Conservation (phyloP, 1,284 basidiomycete species). For the Pisolithus thermaeus region DNA sequence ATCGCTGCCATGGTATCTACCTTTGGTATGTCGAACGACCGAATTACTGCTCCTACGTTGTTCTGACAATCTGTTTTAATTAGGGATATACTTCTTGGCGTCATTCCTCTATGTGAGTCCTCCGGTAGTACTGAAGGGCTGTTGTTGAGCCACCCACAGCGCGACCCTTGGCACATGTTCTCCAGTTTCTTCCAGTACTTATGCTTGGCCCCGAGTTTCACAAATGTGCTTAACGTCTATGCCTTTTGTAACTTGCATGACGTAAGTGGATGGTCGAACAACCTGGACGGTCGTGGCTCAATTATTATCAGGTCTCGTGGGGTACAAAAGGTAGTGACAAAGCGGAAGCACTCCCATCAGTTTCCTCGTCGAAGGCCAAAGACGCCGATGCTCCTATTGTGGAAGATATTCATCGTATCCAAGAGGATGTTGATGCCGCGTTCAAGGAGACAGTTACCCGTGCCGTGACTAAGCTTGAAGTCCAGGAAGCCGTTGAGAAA, state of each 20-base stretch:
- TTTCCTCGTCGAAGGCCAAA: slow-evolving; percentile 79
- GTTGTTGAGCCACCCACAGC: slow-evolving; percentile 37
- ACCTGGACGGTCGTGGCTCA: slow-evolving; percentile 4
- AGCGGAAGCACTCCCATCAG: slow-evolving; percentile 88
- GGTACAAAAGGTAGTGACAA: slow-evolving; percentile 97
- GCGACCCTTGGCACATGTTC: slow-evolving; percentile 98
- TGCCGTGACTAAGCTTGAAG: slow-evolving; percentile 79
- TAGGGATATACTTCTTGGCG: slow-evolving; percentile 74
- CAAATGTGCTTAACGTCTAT: slow-evolving; percentile 93
- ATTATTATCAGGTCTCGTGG: slow-evolving; percentile 65
- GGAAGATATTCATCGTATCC: slow-evolving; percentile 73
- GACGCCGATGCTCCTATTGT: slow-evolving; percentile 73
- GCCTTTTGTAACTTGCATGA: slow-evolving; percentile 95
- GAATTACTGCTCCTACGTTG: neutral
- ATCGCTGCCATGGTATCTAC: slow-evolving; percentile 88
- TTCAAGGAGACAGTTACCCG: slow-evolving; percentile 94
- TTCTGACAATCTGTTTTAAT: slow-evolving; percentile 1
- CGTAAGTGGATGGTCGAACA: slow-evolving; percentile 37
- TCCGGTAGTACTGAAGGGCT: neutral
- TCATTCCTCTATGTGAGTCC: slow-evolving; percentile 84
- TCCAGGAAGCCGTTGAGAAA: slow-evolving; percentile 67
- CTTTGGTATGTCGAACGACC: slow-evolving; percentile 56
- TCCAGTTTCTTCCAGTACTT: slow-evolving; percentile 95
- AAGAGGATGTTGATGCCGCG: slow-evolving; percentile 87
- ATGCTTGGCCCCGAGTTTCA: slow-evolving; percentile 85